A percentile compares a stretch with the other conserved stretches of the same genome.
These are phyloP conservation scores for Scheffersomyces quercinus DNA, from an alignment of 1,139 yeast species.

Conservation along the genomic window DNA sequence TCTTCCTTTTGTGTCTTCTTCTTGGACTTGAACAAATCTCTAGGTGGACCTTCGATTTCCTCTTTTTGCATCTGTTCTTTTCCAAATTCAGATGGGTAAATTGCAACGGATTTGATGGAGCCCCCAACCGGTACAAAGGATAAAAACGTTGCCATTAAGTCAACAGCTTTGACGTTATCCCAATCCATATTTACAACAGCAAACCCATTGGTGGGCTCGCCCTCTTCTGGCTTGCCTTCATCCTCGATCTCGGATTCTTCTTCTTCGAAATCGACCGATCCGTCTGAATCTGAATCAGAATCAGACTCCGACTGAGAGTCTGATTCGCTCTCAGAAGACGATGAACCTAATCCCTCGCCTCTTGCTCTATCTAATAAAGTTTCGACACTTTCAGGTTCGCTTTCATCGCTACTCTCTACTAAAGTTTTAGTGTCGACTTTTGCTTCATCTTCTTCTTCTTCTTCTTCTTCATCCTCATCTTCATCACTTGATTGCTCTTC, in stretches of 20 bases:
- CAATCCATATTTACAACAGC: slow-evolving; percentile 97
- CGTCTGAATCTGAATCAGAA: slow-evolving; percentile 32
- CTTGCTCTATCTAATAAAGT: slow-evolving; percentile 60
- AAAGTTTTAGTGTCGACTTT: slow-evolving; percentile 21
- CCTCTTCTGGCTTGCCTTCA: slow-evolving; percentile 71
- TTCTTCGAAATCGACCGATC: slow-evolving; percentile 28
- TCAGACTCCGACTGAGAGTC: slow-evolving; percentile 26
- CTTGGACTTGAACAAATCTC: slow-evolving; percentile 63
- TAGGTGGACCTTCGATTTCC: slow-evolving; percentile 91
- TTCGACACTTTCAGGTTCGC: slow-evolving; percentile 19
- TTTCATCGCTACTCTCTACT: slow-evolving; percentile 20
- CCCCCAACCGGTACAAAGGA: slow-evolving; percentile 86
- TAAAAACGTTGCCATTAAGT: slow-evolving; percentile 84
- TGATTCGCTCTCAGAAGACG: slow-evolving; percentile 20
- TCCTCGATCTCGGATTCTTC: slow-evolving; percentile 55
- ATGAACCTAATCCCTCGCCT: slow-evolving; percentile 53
- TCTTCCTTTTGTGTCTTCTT: slow-evolving; percentile 24
- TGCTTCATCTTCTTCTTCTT: slow-evolving; percentile 16
- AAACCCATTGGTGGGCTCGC: slow-evolving; percentile 78
- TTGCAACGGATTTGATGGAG: slow-evolving; percentile 62
- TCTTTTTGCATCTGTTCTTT: slow-evolving; percentile 90
- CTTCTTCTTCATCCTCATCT: slow-evolving; percentile 20
- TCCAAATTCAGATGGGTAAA: slow-evolving; percentile 94
- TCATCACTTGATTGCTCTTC: slow-evolving; percentile 16
- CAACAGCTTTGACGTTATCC: slow-evolving; percentile 88